Conservation (phyloP, 2,329 filamentous ascomycete genomes). For the Aphanoascus verrucosus region DNA sequence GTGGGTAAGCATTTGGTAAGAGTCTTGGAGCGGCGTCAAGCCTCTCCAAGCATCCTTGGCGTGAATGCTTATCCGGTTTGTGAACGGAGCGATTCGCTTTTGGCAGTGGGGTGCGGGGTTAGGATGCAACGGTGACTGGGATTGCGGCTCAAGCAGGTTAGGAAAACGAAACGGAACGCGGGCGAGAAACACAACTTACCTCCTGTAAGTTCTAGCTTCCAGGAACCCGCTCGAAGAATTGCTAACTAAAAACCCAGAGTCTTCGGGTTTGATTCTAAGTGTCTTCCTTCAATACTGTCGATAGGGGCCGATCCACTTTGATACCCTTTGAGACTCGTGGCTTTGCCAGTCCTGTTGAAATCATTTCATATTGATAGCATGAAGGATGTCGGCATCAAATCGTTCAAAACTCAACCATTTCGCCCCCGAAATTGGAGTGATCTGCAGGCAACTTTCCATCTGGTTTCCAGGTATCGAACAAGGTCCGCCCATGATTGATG, state of each 20-base stretch:
- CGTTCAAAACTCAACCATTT: too few relatives aligned
- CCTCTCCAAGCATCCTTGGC: conserved; percentile 11
- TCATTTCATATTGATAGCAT: too few relatives aligned
- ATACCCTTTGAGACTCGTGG: too few relatives aligned
- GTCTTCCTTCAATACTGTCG: background rate
- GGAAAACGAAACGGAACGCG: background rate
- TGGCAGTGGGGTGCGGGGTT: background rate
- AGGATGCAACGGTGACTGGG: conserved; percentile 9
- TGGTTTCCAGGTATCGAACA: too few relatives aligned
- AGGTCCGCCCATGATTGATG: background rate
- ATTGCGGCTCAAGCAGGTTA: background rate
- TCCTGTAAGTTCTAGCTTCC: background rate
- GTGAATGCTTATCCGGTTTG: background rate
- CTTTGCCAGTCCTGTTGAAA: too few relatives aligned
- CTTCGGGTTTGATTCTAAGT: background rate
- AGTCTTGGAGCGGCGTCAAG: conserved; percentile 7
- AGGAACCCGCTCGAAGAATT: background rate
- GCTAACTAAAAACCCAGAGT: background rate
- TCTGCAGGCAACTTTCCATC: background rate
- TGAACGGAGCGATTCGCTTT: background rate
- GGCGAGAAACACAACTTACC: background rate
- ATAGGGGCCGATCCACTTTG: too few relatives aligned
- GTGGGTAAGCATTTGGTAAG: background rate
- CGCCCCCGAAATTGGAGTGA: background rate
- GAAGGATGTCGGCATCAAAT: too few relatives aligned